A percentile compares a stretch with the other conserved stretches of the same genome.
Evolutionary conservation across 2,329 filamentous ascomycete genomes (phyloP).

Genomic region (Orbilia javanica): DNA sequence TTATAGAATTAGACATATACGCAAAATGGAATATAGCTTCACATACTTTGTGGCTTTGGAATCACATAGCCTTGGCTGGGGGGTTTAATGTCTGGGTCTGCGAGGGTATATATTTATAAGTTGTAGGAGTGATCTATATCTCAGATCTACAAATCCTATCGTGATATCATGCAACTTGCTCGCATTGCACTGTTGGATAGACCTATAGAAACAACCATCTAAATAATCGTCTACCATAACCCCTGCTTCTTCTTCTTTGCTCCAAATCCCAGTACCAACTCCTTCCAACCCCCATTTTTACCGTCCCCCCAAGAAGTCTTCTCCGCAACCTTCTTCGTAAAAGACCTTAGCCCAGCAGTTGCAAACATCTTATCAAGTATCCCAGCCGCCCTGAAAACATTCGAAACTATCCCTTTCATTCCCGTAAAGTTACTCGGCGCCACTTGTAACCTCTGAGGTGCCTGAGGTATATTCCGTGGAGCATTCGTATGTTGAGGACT

Average conservation of each 20-base stretch:
- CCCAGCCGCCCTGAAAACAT: background rate
- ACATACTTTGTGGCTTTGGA: background rate
- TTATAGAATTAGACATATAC: background rate
- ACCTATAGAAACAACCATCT: too few relatives aligned
- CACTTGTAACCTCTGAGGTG: background rate
- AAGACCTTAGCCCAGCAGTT: conserved; percentile 16
- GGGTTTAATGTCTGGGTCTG: too few relatives aligned
- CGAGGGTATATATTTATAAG: too few relatives aligned
- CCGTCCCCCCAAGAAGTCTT: conserved; percentile 21
- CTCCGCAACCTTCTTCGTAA: conserved; percentile 2
- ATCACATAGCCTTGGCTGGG: too few relatives aligned
- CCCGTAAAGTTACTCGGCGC: background rate
- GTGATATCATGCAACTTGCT: too few relatives aligned
- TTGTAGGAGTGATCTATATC: too few relatives aligned
- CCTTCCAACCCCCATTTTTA: conserved; percentile 1
- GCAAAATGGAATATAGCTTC: background rate
- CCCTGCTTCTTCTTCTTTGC: conserved; percentile 5
- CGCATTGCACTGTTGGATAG: too few relatives aligned
- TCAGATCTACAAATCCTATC: too few relatives aligned
- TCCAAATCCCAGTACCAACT: background rate
- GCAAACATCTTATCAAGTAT: background rate
- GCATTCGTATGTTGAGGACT: background rate
- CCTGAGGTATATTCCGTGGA: background rate
- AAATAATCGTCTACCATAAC: background rate
- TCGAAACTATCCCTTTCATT: background rate